phyloP scores from a whole-genome alignment of 768 basidiomycete genomes.

The Sporobolomyces roseus region DNA sequence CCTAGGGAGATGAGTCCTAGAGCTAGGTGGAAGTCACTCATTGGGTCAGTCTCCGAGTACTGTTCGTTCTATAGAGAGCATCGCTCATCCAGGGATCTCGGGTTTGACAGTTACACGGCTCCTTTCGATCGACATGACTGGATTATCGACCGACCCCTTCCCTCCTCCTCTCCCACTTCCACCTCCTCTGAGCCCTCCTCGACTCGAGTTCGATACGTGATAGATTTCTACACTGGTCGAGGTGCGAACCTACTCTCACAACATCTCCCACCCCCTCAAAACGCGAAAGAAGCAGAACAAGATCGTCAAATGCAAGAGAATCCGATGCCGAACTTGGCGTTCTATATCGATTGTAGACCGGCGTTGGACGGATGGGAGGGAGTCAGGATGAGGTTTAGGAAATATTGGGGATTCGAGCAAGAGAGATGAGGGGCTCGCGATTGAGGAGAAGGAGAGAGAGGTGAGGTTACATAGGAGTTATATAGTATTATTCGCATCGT shows the following conservation, averaged over 20 bases:
- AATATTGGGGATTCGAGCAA: conserved; percentile 24
- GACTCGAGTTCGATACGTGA: conserved; percentile 81
- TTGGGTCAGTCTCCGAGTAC: conserved; percentile 64
- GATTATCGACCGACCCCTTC: conserved; percentile 78
- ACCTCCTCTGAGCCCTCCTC: conserved; percentile 50
- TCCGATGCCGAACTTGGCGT: conserved; percentile 62
- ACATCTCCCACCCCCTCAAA: conserved; percentile 11
- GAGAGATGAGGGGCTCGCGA: background rate
- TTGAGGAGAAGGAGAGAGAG: too few species aligned
- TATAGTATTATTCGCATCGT: too few species aligned
- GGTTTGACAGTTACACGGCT: conserved; percentile 66
- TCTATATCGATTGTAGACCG: conserved; percentile 90
- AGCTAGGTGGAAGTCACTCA: conserved; percentile 72
- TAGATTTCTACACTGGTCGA: conserved; percentile 94
- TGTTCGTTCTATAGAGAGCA: background rate
- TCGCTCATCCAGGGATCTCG: too few species aligned
- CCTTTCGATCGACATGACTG: conserved; percentile 98
- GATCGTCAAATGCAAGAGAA: too few species aligned
- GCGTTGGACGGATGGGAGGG: conserved; percentile 93
- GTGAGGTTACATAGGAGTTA: too few species aligned
- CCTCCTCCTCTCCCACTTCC: background rate
- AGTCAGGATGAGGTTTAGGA: conserved; percentile 60
- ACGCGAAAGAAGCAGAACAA: too few species aligned
- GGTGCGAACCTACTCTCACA: conserved; percentile 37
- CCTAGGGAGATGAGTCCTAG: conserved; percentile 74